Evolutionary conservation across 2,329 filamentous ascomycete genomes (phyloP).

Genomic region (Calonectria honghensis): DNA sequence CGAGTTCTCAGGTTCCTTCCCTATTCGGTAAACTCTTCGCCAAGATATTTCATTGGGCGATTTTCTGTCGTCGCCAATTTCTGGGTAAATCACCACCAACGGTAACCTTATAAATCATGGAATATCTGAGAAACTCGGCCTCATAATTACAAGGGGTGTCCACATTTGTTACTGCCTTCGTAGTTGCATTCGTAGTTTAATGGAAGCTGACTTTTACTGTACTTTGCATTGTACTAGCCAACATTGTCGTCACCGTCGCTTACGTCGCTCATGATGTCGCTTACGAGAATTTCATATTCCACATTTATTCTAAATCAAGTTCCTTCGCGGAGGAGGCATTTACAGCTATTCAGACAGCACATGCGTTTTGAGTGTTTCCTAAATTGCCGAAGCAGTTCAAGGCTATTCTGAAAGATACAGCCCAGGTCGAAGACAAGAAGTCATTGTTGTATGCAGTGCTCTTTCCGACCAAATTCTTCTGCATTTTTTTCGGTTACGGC

Average conservation of each 20-base stretch:
- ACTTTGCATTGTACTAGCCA: constrained; percentile 67
- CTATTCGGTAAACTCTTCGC: constrained; percentile 61
- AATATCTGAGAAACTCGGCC: constrained; percentile 67
- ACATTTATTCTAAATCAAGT: constrained; percentile 64
- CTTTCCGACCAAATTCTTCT: constrained; percentile 68
- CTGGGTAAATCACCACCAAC: constrained; percentile 69
- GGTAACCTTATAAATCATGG: constrained; percentile 67
- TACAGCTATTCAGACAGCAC: constrained; percentile 68
- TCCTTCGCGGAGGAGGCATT: constrained; percentile 70
- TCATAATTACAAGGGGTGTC: constrained; percentile 63
- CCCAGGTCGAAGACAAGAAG: constrained; percentile 64
- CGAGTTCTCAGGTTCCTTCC: no score
- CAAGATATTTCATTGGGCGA: constrained; percentile 76
- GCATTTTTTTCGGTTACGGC: constrained; percentile 67
- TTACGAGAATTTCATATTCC: constrained; percentile 66
- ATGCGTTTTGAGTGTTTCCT: constrained; percentile 70
- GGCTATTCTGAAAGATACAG: constrained; percentile 63
- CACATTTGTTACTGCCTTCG: constrained; percentile 63
- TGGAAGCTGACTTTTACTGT: constrained; percentile 67
- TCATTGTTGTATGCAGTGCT: constrained; percentile 65
- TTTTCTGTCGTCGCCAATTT: constrained; percentile 64
- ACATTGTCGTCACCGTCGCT: constrained; percentile 62
- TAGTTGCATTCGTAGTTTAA: constrained; percentile 63
- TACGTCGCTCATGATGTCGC: constrained; percentile 63
- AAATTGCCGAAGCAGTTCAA: constrained; percentile 65